Conservation (phyloP, 441 rosid species). For the Kokia cookei region DNA sequence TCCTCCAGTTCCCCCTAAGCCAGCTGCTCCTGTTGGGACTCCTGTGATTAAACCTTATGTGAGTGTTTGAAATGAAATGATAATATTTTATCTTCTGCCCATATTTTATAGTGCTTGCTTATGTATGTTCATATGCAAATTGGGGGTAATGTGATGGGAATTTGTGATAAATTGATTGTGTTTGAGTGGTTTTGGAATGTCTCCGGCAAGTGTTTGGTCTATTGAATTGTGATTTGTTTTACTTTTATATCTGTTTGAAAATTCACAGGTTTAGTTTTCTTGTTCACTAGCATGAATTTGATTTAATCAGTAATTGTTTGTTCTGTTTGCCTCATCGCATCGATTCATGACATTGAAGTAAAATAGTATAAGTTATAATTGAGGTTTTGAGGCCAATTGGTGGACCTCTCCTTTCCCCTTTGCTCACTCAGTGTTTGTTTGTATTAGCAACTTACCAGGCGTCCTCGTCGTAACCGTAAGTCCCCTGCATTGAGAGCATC, state of each 20-base stretch:
- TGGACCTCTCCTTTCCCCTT: neutral
- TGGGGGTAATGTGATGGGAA: neutral
- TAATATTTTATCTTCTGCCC: neutral
- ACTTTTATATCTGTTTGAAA: neutral
- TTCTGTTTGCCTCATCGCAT: neutral
- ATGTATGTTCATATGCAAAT: neutral
- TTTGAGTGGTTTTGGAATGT: neutral
- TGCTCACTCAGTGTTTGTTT: conserved; percentile 7
- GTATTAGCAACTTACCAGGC: conserved; percentile 63
- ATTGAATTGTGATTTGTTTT: neutral
- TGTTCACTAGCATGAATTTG: neutral
- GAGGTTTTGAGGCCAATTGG: neutral
- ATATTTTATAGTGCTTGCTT: neutral
- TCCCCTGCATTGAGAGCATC: conserved; percentile 65
- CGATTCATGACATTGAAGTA: neutral
- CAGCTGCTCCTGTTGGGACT: conserved; percentile 79
- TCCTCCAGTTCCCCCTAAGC: conserved; percentile 77
- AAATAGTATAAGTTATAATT: neutral
- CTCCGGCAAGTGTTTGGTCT: neutral
- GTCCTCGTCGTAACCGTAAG: conserved; percentile 82
- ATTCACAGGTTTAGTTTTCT: neutral
- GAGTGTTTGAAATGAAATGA: conserved; percentile 19
- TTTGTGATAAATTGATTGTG: neutral
- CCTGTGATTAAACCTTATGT: conserved; percentile 69
- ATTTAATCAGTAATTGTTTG: neutral